These are phyloP conservation scores for Trichophyton equinum DNA, from an alignment of 2,329 filamentous ascomycete species.

Conservation along the genomic window DNA sequence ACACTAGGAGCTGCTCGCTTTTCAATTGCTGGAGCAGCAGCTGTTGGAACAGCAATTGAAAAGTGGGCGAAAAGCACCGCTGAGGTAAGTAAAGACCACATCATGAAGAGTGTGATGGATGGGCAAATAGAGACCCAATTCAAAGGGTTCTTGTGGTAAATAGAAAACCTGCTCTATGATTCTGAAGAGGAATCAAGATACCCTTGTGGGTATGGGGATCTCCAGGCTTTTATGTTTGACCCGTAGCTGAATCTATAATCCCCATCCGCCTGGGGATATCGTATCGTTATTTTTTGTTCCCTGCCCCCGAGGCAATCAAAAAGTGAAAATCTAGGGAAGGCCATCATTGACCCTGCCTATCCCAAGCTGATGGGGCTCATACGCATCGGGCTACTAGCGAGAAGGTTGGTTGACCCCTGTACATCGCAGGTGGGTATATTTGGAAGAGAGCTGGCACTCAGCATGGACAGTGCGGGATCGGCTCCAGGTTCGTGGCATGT, in stretches of 20 bases:
- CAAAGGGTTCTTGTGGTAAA: background rate
- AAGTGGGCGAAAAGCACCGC: background rate
- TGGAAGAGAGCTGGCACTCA: background rate
- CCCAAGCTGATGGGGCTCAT: background rate
- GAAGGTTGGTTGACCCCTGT: background rate
- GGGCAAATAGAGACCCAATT: background rate
- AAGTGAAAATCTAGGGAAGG: background rate
- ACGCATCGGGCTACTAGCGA: background rate
- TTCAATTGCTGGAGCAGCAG: background rate
- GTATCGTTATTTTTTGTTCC: no score
- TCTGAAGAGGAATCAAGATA: background rate
- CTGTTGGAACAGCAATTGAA: background rate
- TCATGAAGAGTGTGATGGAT: background rate
- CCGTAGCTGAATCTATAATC: background rate
- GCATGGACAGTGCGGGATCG: background rate
- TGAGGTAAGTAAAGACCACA: background rate
- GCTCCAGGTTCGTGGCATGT: background rate
- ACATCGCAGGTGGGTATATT: background rate
- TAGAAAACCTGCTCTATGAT: background rate
- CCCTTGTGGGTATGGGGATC: background rate
- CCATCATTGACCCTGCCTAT: background rate
- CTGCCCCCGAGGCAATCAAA: background rate
- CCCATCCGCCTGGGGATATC: background rate
- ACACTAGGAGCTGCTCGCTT: slow-evolving; percentile 3
- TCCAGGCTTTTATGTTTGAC: background rate